Evolutionary conservation across 139 green algal genomes (phyloP).

Genomic region (Penium margaritaceum): DNA sequence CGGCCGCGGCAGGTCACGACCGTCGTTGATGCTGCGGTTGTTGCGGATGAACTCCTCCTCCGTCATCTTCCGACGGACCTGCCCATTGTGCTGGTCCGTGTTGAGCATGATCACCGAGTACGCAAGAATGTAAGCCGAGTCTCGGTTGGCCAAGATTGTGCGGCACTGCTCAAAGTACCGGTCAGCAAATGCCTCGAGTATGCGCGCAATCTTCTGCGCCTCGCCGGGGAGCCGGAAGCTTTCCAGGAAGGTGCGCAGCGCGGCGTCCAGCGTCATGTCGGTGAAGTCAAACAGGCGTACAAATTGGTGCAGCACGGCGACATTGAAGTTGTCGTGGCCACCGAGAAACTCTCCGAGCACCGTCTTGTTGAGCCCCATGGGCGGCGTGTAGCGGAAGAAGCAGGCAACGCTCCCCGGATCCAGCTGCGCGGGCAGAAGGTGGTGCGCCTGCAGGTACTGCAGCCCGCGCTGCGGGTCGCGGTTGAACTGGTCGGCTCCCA

Average conservation of each 20-base stretch:
- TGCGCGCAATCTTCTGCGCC: slow-evolving; percentile 72
- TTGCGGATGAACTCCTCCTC: slow-evolving; percentile 71
- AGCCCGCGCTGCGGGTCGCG: slow-evolving; percentile 85
- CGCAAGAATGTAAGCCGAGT: slow-evolving; percentile 69
- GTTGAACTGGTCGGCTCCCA: slow-evolving; percentile 92
- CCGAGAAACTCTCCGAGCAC: slow-evolving; percentile 82
- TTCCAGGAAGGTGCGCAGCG: slow-evolving; percentile 68
- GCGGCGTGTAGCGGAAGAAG: slow-evolving; percentile 76
- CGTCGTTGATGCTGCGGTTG: slow-evolving; percentile 68
- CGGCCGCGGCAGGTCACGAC: slow-evolving; percentile 58
- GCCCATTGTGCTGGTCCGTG: slow-evolving; percentile 73
- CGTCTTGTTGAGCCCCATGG: slow-evolving; percentile 75
- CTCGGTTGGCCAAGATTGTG: slow-evolving; percentile 31
- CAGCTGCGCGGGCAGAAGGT: slow-evolving; percentile 64
- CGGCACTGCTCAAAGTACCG: slow-evolving; percentile 49
- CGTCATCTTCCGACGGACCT: slow-evolving; percentile 79
- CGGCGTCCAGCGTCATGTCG: slow-evolving; percentile 66
- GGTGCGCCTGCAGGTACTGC: slow-evolving; percentile 67
- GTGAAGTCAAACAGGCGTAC: slow-evolving; percentile 65
- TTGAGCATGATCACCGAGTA: slow-evolving; percentile 80
- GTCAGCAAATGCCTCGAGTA: slow-evolving; percentile 60
- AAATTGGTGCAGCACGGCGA: slow-evolving; percentile 61
- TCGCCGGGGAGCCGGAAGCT: slow-evolving; percentile 68
- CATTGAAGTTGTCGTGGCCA: slow-evolving; percentile 75
- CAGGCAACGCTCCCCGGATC: slow-evolving; percentile 53